Base-by-base conservation (phyloP, 1,284 basidiomycete species). In the Cryptococcus sp. region DNA sequence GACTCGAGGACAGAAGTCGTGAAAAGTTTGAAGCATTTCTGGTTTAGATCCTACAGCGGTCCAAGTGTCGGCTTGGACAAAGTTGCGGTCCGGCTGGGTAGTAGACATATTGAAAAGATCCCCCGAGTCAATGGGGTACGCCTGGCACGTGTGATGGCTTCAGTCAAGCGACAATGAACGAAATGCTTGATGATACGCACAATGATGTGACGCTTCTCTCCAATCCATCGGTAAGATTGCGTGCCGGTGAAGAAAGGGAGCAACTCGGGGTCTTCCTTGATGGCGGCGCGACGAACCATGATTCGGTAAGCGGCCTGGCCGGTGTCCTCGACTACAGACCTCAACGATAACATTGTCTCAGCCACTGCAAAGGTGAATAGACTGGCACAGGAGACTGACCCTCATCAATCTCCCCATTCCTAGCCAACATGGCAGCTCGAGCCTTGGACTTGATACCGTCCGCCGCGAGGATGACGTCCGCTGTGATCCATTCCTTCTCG, bases 301-400 rank as follows among this genome's bases (percentile, higher is more conserved):
- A 79, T 75, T 13, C 78, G 75, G 64, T 79, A 79, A 0, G 77
- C 76, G 1, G 78, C 78, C 63, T 78, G 74, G 15, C 78, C 78
- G 1, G 76, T 78, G 59, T 75, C 76, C 55, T 69, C 71, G 34
- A 75, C 73, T 69, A 45, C 17, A 22, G 16, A 2, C 7, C 15
- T 10, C 3, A 2, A 44, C 41, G 41, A 44, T 22, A 2, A 13
- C 5, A 16, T 34, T 11, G 16, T 8, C 22, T n/a, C n/a, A 11
- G 5, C 6, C 41, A 34, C 29, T 34, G 8, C 2, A 2, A 8
- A 22, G 41, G 13, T 19, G 7, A 37, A 23, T 13, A 16, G 11
- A 44, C 54, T 20, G 19, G 26, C 23, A 41, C 66, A 13, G 8
- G 29, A 15, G 41, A 19, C 41, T 50, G 25, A 70, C 70, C 65